Conservation (phyloP, 2,329 filamentous ascomycete genomes). For the Mariannaea elegans region DNA sequence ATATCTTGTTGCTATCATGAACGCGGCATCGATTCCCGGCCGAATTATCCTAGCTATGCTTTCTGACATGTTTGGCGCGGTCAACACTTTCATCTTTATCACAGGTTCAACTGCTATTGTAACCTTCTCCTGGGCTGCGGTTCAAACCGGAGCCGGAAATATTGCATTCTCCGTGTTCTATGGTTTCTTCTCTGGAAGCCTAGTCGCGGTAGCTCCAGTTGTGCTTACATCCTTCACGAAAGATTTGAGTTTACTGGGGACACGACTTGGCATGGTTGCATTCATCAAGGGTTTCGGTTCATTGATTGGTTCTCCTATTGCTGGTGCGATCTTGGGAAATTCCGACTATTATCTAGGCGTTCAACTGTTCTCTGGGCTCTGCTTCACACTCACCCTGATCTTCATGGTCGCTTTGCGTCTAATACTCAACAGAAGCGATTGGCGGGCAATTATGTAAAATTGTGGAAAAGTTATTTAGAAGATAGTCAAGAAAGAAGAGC, state of each 20-base stretch:
- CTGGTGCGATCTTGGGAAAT: slow-evolving; percentile 46
- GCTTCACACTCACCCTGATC: slow-evolving; percentile 6
- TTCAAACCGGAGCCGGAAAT: slow-evolving; percentile 47
- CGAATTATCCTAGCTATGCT: slow-evolving; percentile 57
- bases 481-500: not conserved
- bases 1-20: slow-evolving; percentile 61
- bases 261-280: slow-evolving; percentile 54
- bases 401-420: slow-evolving; percentile 9
- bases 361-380: slow-evolving; percentile 19
- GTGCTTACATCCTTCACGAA: slow-evolving; percentile 54
- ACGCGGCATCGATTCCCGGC: slow-evolving; percentile 59
- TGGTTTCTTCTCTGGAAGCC: slow-evolving; percentile 56
- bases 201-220: slow-evolving; percentile 54
- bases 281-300: slow-evolving; percentile 48
- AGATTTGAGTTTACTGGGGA: slow-evolving; percentile 51
- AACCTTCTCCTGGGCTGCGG: slow-evolving; percentile 53
- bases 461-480: not conserved
- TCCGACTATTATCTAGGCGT: slow-evolving; percentile 11
- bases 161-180: slow-evolving; percentile 55
- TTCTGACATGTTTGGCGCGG: slow-evolving; percentile 51
- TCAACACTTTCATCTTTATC: slow-evolving; percentile 52
- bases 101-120: slow-evolving; percentile 46
- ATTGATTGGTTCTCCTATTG: slow-evolving; percentile 50
- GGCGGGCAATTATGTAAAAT: not conserved
- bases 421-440: slow-evolving; percentile 6